Evolutionary conservation across 2,329 filamentous ascomycete genomes (phyloP).

Genomic region (Pseudogymnoascus destructans): DNA sequence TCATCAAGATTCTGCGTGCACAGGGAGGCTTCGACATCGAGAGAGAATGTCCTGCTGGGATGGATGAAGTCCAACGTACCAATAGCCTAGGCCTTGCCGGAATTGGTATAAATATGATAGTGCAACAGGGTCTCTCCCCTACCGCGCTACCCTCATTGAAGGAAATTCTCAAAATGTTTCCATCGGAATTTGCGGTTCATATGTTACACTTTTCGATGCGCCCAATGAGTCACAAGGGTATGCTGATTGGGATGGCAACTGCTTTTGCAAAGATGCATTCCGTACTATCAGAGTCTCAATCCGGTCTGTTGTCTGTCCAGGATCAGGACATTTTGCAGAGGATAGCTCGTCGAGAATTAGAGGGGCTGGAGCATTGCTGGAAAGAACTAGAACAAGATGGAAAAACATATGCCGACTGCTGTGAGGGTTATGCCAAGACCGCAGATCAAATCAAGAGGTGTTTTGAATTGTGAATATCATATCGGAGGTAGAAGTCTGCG

Average conservation of each 20-base stretch:
- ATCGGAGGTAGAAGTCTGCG: background rate
- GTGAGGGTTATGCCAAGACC: conserved; percentile 13
- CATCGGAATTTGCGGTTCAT: conserved; percentile 20
- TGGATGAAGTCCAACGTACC: conserved; percentile 28
- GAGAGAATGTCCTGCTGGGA: conserved; percentile 27
- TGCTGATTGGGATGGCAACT: conserved; percentile 26
- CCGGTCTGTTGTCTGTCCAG: conserved; percentile 10
- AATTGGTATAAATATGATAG: conserved; percentile 25
- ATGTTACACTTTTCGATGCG: conserved; percentile 19
- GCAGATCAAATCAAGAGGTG: conserved; percentile 13
- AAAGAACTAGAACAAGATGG: conserved; percentile 10
- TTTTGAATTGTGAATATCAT: conserved; percentile 11
- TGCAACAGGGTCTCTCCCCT: background rate
- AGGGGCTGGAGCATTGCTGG: conserved; percentile 14
- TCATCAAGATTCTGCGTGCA: conserved; percentile 29
- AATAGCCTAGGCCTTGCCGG: conserved; percentile 25
- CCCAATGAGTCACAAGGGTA: conserved; percentile 19
- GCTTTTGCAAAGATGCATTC: conserved; percentile 25
- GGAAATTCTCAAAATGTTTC: conserved; percentile 17
- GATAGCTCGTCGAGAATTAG: conserved; percentile 14
- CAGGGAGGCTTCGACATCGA: conserved; percentile 30
- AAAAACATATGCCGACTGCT: conserved; percentile 12
- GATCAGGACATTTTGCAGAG: conserved; percentile 12
- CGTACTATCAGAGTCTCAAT: background rate
- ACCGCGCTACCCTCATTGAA: conserved; percentile 19